A percentile compares a stretch with the other conserved stretches of the same genome.
phyloP scores from a whole-genome alignment of 106 monocot species.

The Dioscorea zingiberensis region DNA sequence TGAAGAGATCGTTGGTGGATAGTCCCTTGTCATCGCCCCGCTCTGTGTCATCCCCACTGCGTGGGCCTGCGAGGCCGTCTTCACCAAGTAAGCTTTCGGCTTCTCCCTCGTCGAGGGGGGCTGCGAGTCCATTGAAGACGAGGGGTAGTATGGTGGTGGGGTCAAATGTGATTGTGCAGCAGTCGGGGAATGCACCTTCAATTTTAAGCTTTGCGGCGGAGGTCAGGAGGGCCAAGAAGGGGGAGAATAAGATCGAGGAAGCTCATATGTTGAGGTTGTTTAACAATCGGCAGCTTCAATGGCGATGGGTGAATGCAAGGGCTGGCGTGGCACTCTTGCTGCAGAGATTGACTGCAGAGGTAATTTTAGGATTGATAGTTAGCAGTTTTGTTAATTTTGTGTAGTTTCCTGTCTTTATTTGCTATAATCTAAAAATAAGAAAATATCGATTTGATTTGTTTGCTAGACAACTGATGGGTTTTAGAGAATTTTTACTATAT shows the following conservation, averaged over 20 bases:
- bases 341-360: constrained; percentile 46
- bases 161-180: constrained; percentile 10
- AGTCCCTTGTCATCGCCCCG: constrained; percentile 28
- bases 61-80: constrained; percentile 26
- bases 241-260: constrained; percentile 68
- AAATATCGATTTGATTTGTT: too few relatives aligned
- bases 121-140: constrained; percentile 42
- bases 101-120: constrained; percentile 38
- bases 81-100: constrained; percentile 33
- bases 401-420: too few relatives aligned
- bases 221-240: constrained; percentile 63
- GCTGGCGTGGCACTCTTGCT: constrained; percentile 20
- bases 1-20: constrained; percentile 28
- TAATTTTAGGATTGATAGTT: constrained; percentile 18
- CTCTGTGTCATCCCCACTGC: constrained; percentile 21
- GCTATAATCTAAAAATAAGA: too few relatives aligned
- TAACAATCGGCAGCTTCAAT: constrained; percentile 69
- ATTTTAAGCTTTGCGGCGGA: constrained; percentile 74
- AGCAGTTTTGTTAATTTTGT: constrained; percentile 1
- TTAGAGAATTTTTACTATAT: too few relatives aligned
- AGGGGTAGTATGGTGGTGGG: constrained; percentile 20
- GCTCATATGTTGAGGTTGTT: constrained; percentile 60
- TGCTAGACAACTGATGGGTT: too few relatives aligned
- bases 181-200: constrained; percentile 46
- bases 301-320: constrained; percentile 64